Conservation (phyloP, 176 grass and related monocot species). For the Oryza meyeriana region DNA sequence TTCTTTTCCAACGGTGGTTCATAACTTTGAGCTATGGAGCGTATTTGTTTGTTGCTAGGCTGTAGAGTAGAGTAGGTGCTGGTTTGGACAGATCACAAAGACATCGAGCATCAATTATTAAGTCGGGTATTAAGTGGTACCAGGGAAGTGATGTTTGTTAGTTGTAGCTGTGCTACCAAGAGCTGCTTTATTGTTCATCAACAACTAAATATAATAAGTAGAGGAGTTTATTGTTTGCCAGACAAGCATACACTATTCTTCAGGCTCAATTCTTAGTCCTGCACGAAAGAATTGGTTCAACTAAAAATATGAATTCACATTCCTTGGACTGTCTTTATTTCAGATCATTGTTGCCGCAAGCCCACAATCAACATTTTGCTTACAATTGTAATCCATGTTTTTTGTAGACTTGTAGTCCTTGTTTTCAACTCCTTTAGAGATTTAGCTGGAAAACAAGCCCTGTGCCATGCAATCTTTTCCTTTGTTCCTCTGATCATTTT, state of each 20-base stretch:
- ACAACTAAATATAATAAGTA: neutral
- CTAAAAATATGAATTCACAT: neutral
- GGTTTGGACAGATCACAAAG: neutral
- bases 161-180: neutral
- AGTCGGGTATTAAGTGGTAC: neutral
- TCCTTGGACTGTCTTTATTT: neutral
- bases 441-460: neutral
- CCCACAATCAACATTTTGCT: neutral
- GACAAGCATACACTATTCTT: neutral
- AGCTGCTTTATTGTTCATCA: neutral
- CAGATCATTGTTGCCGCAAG: neutral
- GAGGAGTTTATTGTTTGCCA: neutral
- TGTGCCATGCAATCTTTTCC: neutral
- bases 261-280: neutral
- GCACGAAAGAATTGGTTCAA: neutral
- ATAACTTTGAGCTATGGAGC: neutral
- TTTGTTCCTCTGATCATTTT: neutral
- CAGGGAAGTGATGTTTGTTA: neutral
- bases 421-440: neutral
- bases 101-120: neutral
- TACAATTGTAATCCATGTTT: neutral
- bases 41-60: neutral
- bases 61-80: neutral
- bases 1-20: neutral
- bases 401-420: neutral